Conservation (phyloP, 306 rosid species). For the Vigna radiata region DNA sequence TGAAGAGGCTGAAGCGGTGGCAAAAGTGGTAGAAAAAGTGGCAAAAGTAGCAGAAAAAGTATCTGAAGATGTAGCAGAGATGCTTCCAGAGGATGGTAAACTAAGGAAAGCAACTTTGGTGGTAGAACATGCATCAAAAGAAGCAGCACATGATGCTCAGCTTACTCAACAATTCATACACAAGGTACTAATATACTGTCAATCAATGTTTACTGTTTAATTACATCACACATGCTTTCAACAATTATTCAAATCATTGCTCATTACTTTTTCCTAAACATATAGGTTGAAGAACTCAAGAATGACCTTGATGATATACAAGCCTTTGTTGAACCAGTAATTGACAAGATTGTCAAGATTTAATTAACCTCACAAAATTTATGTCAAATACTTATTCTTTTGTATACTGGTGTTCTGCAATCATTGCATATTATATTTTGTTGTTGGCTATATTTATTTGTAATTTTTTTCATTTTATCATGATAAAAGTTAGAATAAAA, state of each 20-base stretch:
- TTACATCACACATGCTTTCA: not conserved
- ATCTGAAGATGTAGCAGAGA: conserved; percentile 56
- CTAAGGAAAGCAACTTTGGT: conserved; percentile 56
- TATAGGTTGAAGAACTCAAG: conserved; percentile 61
- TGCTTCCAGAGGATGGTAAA: conserved; percentile 52
- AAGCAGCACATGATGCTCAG: conserved; percentile 64
- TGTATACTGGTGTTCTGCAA: not conserved
- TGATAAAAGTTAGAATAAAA: not conserved
- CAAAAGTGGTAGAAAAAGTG: conserved; percentile 57
- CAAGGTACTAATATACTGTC: conserved; percentile 53
- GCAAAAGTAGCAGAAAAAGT: conserved; percentile 59
- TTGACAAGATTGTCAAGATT: conserved; percentile 49
- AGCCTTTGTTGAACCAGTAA: conserved; percentile 48
- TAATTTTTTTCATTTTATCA: too few species aligned
- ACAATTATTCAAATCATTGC: not conserved
- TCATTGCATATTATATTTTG: not conserved
- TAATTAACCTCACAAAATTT: conserved; percentile 23
- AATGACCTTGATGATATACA: conserved; percentile 54
- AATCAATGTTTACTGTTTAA: not conserved
- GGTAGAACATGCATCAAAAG: conserved; percentile 57
- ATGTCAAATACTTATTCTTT: conserved; percentile 1
- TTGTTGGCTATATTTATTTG: not conserved
- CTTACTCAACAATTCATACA: conserved; percentile 55
- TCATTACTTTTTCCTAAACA: not conserved
- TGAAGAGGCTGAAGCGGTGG: conserved; percentile 62